These are phyloP conservation scores for Yarrowia hollandica DNA, from an alignment of 805 yeast species.

Conservation along the genomic window DNA sequence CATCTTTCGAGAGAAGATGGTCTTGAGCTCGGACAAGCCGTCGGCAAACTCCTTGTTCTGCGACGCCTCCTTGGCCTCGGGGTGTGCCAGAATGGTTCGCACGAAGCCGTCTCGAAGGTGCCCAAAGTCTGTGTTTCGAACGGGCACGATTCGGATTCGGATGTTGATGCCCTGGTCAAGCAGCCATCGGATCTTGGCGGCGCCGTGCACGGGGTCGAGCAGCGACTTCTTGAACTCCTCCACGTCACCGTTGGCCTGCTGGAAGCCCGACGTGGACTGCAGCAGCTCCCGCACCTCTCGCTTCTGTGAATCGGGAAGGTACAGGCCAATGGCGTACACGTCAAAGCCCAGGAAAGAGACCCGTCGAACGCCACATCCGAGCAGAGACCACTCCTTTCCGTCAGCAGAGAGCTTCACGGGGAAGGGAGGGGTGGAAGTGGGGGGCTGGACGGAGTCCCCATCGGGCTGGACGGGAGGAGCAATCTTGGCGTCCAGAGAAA, in stretches of 20 bases:
- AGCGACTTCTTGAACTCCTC: conserved; percentile 32
- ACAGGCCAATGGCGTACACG: conserved; percentile 85
- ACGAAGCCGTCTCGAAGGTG: conserved; percentile 89
- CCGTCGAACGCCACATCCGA: conserved; percentile 80
- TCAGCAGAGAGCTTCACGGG: conserved; percentile 39
- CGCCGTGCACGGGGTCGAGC: conserved; percentile 53
- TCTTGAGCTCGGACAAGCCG: conserved; percentile 69
- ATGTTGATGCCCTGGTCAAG: conserved; percentile 61
- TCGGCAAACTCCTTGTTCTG: conserved; percentile 49
- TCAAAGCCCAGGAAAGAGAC: conserved; percentile 81
- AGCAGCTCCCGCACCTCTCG: conserved; percentile 35
- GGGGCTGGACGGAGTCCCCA: conserved; percentile 38
- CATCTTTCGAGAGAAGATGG: conserved; percentile 62
- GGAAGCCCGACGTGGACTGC: conserved; percentile 17
- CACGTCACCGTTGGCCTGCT: conserved; percentile 12
- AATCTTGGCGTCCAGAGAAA: background rate
- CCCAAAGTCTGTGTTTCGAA: conserved; percentile 85
- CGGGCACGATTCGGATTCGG: conserved; percentile 76
- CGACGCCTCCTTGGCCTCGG: conserved; percentile 50
- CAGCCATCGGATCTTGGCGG: conserved; percentile 55
- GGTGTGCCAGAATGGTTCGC: conserved; percentile 71
- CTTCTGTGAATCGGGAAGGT: conserved; percentile 62
- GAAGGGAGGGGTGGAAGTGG: conserved; percentile 42
- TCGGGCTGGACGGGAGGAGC: background rate
- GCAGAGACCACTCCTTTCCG: conserved; percentile 48